These are phyloP conservation scores for Solanum bulbocastanum DNA, from an alignment of 257 asterid species.

Conservation along the genomic window DNA sequence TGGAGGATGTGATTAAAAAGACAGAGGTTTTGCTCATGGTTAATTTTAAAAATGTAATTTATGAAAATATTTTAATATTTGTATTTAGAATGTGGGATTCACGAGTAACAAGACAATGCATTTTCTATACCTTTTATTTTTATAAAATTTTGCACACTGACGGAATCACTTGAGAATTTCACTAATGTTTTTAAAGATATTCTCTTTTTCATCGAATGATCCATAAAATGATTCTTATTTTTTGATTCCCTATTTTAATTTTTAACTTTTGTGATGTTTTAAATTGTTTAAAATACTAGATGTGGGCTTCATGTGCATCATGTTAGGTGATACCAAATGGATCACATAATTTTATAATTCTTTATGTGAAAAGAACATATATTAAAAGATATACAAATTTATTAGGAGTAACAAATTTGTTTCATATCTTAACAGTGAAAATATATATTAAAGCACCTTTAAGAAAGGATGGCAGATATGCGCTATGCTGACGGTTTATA, in stretches of 20 bases:
- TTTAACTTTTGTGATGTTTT: neutral
- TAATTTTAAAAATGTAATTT: neutral
- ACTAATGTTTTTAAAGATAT: neutral
- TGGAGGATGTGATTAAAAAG: neutral
- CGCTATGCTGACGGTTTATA: conserved; percentile 6
- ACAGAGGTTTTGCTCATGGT: neutral
- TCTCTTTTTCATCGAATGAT: neutral
- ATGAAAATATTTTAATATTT: neutral
- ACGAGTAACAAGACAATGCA: neutral
- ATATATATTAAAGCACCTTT: neutral
- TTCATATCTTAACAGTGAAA: neutral
- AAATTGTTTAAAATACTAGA: neutral
- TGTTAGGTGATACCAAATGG: neutral
- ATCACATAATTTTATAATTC: neutral
- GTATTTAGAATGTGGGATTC: neutral
- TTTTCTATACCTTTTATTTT: neutral
- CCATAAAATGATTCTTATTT: neutral
- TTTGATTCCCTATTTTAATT: neutral
- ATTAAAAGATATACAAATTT: neutral
- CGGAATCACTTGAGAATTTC: neutral
- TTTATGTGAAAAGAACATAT: neutral
- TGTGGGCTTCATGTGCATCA: conserved; percentile 5
- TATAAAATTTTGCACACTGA: neutral
- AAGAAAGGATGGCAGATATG: neutral
- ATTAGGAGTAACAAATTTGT: neutral